phyloP scores from a whole-genome alignment of 2,329 filamentous ascomycete genomes.

The Proliferodiscus dingleyae region DNA sequence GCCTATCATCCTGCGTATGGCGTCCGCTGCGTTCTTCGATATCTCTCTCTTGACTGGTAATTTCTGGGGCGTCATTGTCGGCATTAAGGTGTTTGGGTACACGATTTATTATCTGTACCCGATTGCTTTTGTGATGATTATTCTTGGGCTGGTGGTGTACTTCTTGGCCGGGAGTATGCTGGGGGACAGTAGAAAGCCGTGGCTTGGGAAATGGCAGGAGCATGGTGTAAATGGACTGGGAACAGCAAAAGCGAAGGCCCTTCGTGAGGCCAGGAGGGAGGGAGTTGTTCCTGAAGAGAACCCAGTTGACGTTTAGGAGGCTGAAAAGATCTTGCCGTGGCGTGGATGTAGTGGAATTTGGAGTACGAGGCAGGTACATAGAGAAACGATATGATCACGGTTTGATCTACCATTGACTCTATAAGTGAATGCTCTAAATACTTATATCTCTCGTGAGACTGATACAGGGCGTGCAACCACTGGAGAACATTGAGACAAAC shows the following conservation, averaged over 20 bases:
- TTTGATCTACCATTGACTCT: too few species aligned
- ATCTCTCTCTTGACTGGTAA: constrained; percentile 90
- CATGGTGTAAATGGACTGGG: constrained; percentile 73
- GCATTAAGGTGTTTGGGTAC: constrained; percentile 77
- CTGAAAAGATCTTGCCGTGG: too few species aligned
- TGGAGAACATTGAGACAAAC: too few species aligned
- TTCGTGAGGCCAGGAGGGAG: constrained; percentile 45
- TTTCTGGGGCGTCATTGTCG: constrained; percentile 96
- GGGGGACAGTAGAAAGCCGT: constrained; percentile 90
- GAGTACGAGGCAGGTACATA: too few species aligned
- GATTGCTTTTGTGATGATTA: constrained; percentile 89
- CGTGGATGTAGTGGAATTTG: too few species aligned
- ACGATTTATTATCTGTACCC: constrained; percentile 87
- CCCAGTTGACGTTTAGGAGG: too few species aligned
- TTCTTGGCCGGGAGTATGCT: constrained; percentile 78
- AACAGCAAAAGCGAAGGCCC: constrained; percentile 75
- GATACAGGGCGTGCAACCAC: too few species aligned
- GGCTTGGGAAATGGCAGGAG: constrained; percentile 85
- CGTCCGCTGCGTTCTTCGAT: constrained; percentile 91
- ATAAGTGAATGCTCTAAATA: too few species aligned
- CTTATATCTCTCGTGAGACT: too few species aligned
- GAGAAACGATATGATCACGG: too few species aligned
- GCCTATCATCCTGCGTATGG: constrained; percentile 83
- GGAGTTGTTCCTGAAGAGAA: constrained; percentile 17
- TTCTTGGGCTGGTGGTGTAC: constrained; percentile 80